Percentiles rank a stretch among this genome's conserved stretches.
These are phyloP conservation scores for Ichthyophthirius multifiliis DNA, from an alignment of 169 alveolate species.

Conservation along the genomic window DNA sequence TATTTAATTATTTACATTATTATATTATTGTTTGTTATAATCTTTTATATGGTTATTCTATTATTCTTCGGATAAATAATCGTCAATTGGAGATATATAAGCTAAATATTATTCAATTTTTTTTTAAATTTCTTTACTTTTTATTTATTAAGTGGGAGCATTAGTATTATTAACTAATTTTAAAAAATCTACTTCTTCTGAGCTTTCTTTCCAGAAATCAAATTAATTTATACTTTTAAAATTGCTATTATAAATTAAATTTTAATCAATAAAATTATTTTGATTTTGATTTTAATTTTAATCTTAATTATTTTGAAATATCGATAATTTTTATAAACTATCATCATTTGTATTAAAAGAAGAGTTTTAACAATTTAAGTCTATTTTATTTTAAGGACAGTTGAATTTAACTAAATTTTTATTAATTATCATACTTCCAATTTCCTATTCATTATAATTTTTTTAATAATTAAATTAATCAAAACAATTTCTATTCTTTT, in stretches of 20 bases:
- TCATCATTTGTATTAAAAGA: no score
- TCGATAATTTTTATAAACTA: no score
- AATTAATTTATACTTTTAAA: background rate
- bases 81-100: background rate
- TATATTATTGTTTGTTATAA: background rate
- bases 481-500: background rate
- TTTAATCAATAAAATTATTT: background rate
- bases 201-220: background rate
- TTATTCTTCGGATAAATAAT: background rate
- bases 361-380: no score
- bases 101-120: background rate
- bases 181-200: background rate
- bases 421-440: constrained; percentile 8
- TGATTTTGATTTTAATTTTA: background rate
- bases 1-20: background rate
- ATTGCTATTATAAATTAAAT: background rate
- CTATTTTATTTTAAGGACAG: no score
- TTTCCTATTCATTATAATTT: background rate
- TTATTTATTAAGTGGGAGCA: background rate
- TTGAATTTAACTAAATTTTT: no score
- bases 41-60: background rate
- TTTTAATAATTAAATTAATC: background rate
- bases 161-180: background rate
- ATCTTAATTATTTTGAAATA: background rate
- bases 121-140: constrained; percentile 5